Percentiles rank a stretch among this genome's conserved stretches.
These are phyloP conservation scores for Pythium myriotylum DNA, from an alignment of 352 stramenopile genomes.

Conservation along the genomic window DNA sequence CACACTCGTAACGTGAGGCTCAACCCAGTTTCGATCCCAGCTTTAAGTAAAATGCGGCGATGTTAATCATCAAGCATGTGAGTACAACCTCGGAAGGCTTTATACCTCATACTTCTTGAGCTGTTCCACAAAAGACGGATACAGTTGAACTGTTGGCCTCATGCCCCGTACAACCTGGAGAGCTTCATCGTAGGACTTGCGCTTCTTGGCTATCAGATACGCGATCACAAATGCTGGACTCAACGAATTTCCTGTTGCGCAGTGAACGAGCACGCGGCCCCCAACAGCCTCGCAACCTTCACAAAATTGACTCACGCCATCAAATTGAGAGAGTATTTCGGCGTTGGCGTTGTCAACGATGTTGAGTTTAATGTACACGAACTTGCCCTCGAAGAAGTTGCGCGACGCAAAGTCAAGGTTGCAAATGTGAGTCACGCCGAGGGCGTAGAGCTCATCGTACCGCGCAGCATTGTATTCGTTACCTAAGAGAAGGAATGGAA, in stretches of 20 bases:
- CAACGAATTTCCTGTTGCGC: constrained; percentile 22
- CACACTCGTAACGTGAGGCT: background rate
- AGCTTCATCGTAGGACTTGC: constrained; percentile 20
- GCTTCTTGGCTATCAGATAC: constrained; percentile 28
- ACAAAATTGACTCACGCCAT: constrained; percentile 27
- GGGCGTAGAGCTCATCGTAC: constrained; percentile 27
- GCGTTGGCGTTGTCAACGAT: constrained; percentile 21
- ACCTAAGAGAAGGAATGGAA: constrained; percentile 25
- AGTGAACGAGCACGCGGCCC: constrained; percentile 30
- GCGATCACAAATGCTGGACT: constrained; percentile 30
- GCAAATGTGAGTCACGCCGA: constrained; percentile 34
- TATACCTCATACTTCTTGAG: background rate
- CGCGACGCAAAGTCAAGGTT: constrained; percentile 31
- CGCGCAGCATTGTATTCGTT: constrained; percentile 26
- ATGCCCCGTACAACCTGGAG: constrained; percentile 15
- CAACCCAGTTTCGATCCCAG: background rate
- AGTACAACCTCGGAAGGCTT: too few relatives aligned
- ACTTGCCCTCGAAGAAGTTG: constrained; percentile 40
- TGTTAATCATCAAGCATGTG: too few relatives aligned
- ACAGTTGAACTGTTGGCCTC: constrained; percentile 16
- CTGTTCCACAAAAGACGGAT: constrained; percentile 25
- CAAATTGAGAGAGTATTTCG: constrained; percentile 22
- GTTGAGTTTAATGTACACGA: constrained; percentile 35
- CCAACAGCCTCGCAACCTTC: constrained; percentile 21
- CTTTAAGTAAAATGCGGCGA: too few relatives aligned